These are phyloP conservation scores for Tolypocladium sp. DNA, from an alignment of 2,329 filamentous ascomycete species.

Conservation along the genomic window DNA sequence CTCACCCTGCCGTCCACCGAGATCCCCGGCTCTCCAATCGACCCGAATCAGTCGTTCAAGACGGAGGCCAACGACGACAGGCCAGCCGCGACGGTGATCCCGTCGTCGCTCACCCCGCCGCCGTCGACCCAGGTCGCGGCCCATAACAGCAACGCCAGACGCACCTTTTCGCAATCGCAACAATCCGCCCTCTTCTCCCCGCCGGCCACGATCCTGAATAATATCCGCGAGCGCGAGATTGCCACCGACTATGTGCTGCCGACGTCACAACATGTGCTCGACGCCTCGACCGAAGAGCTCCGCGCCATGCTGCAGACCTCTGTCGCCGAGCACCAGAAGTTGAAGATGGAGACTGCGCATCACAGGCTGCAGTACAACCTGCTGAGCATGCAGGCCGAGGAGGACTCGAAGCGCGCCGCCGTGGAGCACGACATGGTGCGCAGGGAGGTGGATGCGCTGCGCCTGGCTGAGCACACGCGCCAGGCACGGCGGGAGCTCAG, in stretches of 20 bases:
- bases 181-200: conserved; percentile 43
- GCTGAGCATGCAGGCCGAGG: conserved; percentile 72
- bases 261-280: conserved; percentile 37
- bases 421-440: conserved; percentile 91
- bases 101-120: conserved; percentile 49
- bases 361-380: conserved; percentile 86
- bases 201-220: conserved; percentile 36
- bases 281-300: conserved; percentile 46
- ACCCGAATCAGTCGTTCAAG: conserved; percentile 38
- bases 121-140: conserved; percentile 42
- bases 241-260: conserved; percentile 37
- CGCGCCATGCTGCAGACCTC: conserved; percentile 45
- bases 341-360: conserved; percentile 79
- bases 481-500: conserved; percentile 48
- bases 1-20: conserved; percentile 50
- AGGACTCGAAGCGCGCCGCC: conserved; percentile 75
- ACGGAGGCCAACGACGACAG: conserved; percentile 40
- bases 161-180: conserved; percentile 31
- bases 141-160: conserved; percentile 15
- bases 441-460: conserved; percentile 76
- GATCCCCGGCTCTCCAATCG: conserved; percentile 41
- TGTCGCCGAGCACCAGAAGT: conserved; percentile 46
- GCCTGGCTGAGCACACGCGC: conserved; percentile 60
- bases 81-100: conserved; percentile 36
- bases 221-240: conserved; percentile 18